Conservation (phyloP, 176 grass and related monocot species). For the Oryza brachyantha region DNA sequence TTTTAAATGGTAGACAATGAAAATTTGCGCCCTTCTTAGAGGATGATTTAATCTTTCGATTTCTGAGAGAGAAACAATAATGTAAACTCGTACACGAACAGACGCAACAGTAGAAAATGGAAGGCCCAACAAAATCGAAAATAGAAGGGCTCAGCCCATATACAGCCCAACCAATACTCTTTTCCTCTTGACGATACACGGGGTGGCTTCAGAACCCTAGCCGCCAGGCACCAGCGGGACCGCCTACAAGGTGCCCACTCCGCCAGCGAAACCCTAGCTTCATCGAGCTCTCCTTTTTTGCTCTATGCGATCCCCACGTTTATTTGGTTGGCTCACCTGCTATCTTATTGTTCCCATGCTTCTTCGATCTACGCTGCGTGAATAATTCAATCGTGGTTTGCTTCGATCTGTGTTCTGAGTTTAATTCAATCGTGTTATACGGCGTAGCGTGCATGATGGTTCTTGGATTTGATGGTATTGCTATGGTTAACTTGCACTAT, state of each 20-base stretch:
- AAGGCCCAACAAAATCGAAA: background rate
- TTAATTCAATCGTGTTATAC: too few species aligned
- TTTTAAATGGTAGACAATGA: too few species aligned
- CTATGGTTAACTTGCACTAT: conserved; percentile 36
- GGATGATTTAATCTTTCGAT: too few species aligned
- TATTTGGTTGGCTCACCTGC: background rate
- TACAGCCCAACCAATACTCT: background rate
- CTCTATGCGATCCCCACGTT: background rate
- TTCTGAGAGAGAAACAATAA: too few species aligned
- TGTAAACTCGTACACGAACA: too few species aligned
- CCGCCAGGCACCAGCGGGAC: conserved; percentile 11
- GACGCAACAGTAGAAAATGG: background rate
- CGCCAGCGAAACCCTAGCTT: too few species aligned
- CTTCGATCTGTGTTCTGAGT: too few species aligned
- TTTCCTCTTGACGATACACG: background rate
- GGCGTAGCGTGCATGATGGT: background rate
- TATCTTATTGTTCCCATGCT: background rate
- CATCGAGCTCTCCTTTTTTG: too few species aligned
- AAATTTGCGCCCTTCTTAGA: too few species aligned
- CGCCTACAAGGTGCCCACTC: too few species aligned
- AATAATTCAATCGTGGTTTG: too few species aligned
- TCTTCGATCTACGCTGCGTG: background rate
- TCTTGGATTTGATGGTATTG: background rate
- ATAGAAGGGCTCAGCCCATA: conserved; percentile 18
- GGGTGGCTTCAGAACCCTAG: conserved; percentile 17